Evolutionary conservation across 2,329 filamentous ascomycete genomes (phyloP), one percentile per base, ranked within the genome.

Genomic region (Fusarium sp.): DNA sequence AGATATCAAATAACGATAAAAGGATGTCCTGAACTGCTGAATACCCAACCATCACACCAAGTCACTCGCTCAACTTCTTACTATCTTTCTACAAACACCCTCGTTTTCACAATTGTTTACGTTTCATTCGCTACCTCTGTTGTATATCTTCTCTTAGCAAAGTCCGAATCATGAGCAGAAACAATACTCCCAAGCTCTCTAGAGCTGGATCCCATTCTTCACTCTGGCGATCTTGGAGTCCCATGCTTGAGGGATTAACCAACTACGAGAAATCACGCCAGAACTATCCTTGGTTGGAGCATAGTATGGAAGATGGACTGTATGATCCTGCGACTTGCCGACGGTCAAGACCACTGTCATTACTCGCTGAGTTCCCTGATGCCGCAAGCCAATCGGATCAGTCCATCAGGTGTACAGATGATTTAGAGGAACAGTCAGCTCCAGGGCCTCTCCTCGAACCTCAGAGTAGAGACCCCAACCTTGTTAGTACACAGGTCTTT

Each of bases 211-310:
- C 77, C 5, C 67, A 59, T 41, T 78, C 76, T 3, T 77, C 75
- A 3, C 43, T 78, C 7, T 78, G 77, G 77, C 60, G 77, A 13
- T 63, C 71, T 10, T 78, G 76, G 76, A 78, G 70, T 25, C 72
- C 76, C 1, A 58, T 45, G 29, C 47, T 71, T 15, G 65, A 73
- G 8, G 67, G 69, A 2, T 54, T 75, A n/a, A 62, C 55, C 10
- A 73, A 69, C 47, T 79, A 79, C 20, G 77, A 79, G 22, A 75
- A 58, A 20, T 77, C 77, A 4, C 57, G 76, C 4, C 57, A 76
- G 29, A 72, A 78, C 24, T 79, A 75, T 13, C 75, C 76, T 5
- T 79, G 77, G 77, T 58, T 79, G 16, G 51, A 43, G 10, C 20
- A 47, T 7, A 62, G 53, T 11, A 29, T 20, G 2, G 57, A 55